Base-by-base conservation (phyloP, 768 basidiomycete genomes). In the Tephrocybe rancida region DNA sequence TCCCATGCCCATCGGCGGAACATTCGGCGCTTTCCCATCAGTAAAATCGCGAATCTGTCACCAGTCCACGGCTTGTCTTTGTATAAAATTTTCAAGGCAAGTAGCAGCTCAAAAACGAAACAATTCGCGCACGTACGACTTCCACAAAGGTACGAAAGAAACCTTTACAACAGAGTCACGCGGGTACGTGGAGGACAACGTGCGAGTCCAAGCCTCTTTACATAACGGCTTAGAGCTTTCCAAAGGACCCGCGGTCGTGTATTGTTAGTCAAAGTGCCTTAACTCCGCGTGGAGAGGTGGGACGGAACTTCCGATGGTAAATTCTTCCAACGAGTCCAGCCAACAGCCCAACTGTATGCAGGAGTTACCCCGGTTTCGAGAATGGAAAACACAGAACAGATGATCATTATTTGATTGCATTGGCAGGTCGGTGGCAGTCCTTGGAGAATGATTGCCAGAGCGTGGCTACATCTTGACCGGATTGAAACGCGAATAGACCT, bases 1-100 rank as follows among this genome's bases (percentile, higher is more conserved):
- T n/a, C 62, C 61, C 63, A 62, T 62, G 58, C 60, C 37, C 59
- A 57, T 64, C 65, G 60, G 55, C 65, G 61, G 61, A 65, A 60
- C 56, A 60, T 61, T 59, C 63, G 51, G 44, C 51, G 19, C 11
- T 49, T 59, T 64, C 58, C 60, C 58, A 61, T 62, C 64, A 61
- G 52, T 13, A 37, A 37, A 37, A 34, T 48, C 30, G 14, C 16
- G 43, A 44, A 44, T 44, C 59, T 54, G 54, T 58, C 57, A 61
- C 52, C 54, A 42, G 32, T 44, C 43, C 22, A 47, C n/a, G n/a
- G n/a, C 27, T 27, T 26, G 26, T 18, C 44, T 27, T 45, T 48
- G 16, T 29, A 29, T 48, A 2, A 11, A 37, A 24, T 18, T 3
- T 30, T 48, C 19, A 37, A 22, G n/a, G n/a, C n/a, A n/a, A n/a